Evolutionary conservation across 2,329 filamentous ascomycete species (phyloP).

Genomic region (Microdochium paspali): DNA sequence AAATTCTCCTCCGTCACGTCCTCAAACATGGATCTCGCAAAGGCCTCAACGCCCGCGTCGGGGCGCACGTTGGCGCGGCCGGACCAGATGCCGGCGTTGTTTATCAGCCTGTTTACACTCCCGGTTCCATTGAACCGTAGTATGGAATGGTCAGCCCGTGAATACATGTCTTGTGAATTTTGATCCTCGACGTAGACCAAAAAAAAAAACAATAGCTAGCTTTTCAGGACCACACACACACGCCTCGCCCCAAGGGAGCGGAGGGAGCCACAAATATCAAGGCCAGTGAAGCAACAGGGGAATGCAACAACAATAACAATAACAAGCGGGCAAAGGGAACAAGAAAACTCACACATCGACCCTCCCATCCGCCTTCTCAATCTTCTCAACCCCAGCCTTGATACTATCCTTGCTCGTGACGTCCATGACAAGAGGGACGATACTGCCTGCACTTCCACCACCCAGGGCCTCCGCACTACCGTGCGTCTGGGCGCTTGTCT

Average conservation of each 20-base stretch:
- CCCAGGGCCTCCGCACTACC: constrained; percentile 26
- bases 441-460: constrained; percentile 32
- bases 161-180: too few relatives aligned
- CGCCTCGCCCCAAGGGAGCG: too few relatives aligned
- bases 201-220: too few relatives aligned
- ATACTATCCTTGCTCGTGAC: constrained; percentile 41
- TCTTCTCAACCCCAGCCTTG: constrained; percentile 34
- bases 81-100: constrained; percentile 38
- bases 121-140: not conserved
- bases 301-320: too few relatives aligned
- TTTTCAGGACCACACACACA: too few relatives aligned
- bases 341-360: constrained; percentile 32
- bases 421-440: constrained; percentile 33
- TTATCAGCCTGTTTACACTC: constrained; percentile 27
- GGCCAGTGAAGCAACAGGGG: too few relatives aligned
- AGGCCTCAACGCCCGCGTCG: constrained; percentile 13
- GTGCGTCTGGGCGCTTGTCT: constrained; percentile 29
- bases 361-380: constrained; percentile 39
- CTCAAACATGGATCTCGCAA: constrained; percentile 15
- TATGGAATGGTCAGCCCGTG: not conserved
- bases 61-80: constrained; percentile 5
- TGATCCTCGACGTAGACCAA: too few relatives aligned
- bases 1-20: constrained; percentile 11
- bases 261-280: too few relatives aligned
- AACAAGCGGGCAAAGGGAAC: too few relatives aligned